Base-by-base conservation (phyloP, 1,284 basidiomycete genomes). In the Pseudozyma hubeiensis region DNA sequence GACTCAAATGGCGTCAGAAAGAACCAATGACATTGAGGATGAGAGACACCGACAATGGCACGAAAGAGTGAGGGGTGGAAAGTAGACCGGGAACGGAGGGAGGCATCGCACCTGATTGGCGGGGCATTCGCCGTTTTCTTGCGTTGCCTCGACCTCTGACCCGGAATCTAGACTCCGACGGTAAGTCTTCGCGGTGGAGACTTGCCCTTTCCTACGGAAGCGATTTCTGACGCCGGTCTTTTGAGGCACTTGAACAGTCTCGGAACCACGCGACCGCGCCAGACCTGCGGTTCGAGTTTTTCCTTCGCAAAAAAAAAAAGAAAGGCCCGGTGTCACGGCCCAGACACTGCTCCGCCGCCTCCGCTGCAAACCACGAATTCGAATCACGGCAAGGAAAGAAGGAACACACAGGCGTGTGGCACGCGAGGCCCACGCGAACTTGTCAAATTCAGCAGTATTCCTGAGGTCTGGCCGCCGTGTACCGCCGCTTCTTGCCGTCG, bases 371-470 rank as follows among this genome's bases (percentile, higher is more conserved):
- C 24, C 24, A 24, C 24, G 24, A 24, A 24, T 24, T 24, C 24
- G 24, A 37, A 37, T 37, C 8, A 37, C 8, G 14, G 14, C 14
- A 37, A 37, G 14, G 14, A 37, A 37, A 37, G 14, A 37, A 37
- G 35, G 2, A 37, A 24, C 24, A 24, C 24, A 24, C 24, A 24
- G 24, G 24, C 24, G 10, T 29, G 24, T 46, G 44, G 16, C 46
- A 58, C 14, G 24, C 30, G 40, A 50, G 37, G 34, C 9, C 47
- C 53, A 56, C 37, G 61, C 61, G 53, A 52, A 56, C 41, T 52
- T 39, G 34, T 40, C n/a, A 39, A 52, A 24, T 24, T 47, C 37
- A 29, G 16, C 49, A 13, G 11, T 39, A 17, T 13, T 33, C 47
- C 17, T 37, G 8, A 7, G 7, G n/a, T 24, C 17, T 37, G 16